Percentiles rank a stretch among this genome's conserved stretches.
These are phyloP conservation scores for Exidia glandulosa DNA, from an alignment of 768 basidiomycete species.

Conservation along the genomic window DNA sequence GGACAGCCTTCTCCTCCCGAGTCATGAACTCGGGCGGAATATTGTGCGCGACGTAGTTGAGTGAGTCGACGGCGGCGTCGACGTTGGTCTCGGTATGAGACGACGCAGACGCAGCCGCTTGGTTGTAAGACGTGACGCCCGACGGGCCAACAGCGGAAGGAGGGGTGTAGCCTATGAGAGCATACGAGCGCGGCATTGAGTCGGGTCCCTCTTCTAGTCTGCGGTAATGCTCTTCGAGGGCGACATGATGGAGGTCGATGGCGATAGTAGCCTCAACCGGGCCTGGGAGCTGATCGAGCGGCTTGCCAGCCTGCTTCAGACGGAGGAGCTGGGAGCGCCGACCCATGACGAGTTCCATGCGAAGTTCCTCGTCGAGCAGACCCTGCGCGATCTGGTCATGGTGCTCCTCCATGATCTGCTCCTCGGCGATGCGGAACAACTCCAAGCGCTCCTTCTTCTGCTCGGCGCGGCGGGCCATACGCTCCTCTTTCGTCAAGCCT, in stretches of 20 bases:
- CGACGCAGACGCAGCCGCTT: neutral
- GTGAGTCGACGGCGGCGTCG: neutral
- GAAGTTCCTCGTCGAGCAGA: neutral
- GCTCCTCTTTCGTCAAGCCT: neutral
- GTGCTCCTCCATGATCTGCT: constrained; percentile 1
- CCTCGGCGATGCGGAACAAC: neutral
- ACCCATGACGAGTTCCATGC: neutral
- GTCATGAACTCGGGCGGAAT: neutral
- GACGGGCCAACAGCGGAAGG: neutral
- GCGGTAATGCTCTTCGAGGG: neutral
- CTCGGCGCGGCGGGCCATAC: neutral
- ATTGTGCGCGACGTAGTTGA: neutral
- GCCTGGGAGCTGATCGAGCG: neutral
- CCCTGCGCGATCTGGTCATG: neutral
- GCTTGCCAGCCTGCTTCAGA: neutral
- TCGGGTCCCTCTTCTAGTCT: neutral
- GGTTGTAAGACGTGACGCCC: neutral
- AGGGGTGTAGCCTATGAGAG: too few species aligned
- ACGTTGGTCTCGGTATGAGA: neutral
- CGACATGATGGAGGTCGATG: neutral
- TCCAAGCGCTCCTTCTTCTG: neutral
- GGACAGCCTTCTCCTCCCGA: neutral
- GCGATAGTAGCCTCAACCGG: neutral
- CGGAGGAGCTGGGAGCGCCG: neutral
- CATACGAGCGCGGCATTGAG: neutral